These are phyloP conservation scores for Prinsepia uniflora DNA, from an alignment of 306 rosid genomes.

Conservation along the genomic window DNA sequence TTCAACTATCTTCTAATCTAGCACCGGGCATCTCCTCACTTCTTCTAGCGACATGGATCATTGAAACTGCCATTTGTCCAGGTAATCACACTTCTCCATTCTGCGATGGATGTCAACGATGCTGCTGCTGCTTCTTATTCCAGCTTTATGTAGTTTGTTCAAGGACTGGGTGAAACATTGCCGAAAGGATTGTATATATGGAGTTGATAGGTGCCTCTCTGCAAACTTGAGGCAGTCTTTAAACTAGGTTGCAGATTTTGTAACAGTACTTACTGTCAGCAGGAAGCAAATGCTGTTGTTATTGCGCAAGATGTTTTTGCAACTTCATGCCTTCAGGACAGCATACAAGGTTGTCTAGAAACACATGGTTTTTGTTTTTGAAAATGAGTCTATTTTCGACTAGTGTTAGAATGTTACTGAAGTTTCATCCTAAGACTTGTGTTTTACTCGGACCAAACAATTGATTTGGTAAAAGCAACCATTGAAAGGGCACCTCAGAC, in stretches of 20 bases:
- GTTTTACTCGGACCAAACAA: background rate
- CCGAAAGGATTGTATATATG: slow-evolving; percentile 14
- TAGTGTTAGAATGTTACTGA: background rate
- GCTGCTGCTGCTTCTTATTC: slow-evolving; percentile 9
- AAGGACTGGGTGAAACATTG: slow-evolving; percentile 4
- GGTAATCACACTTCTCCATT: slow-evolving; percentile 23
- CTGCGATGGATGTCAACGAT: slow-evolving; percentile 13
- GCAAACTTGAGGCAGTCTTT: slow-evolving; percentile 15
- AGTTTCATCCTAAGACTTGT: background rate
- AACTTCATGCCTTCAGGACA: background rate
- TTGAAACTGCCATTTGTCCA: slow-evolving; percentile 12
- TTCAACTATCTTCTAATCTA: slow-evolving; percentile 24
- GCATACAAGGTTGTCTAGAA: background rate
- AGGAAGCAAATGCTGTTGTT: background rate
- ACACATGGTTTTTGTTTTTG: background rate
- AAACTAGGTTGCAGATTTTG: slow-evolving; percentile 1
- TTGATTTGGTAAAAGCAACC: background rate
- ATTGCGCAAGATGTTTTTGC: background rate
- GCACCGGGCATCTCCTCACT: background rate
- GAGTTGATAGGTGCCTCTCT: slow-evolving; percentile 2
- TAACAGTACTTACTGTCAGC: background rate
- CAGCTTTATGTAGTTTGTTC: background rate
- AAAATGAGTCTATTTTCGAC: background rate
- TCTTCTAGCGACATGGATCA: slow-evolving; percentile 2
- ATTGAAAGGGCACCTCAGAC: background rate